Base-by-base conservation (phyloP, 768 basidiomycete species). In the Podaxis sp. region DNA sequence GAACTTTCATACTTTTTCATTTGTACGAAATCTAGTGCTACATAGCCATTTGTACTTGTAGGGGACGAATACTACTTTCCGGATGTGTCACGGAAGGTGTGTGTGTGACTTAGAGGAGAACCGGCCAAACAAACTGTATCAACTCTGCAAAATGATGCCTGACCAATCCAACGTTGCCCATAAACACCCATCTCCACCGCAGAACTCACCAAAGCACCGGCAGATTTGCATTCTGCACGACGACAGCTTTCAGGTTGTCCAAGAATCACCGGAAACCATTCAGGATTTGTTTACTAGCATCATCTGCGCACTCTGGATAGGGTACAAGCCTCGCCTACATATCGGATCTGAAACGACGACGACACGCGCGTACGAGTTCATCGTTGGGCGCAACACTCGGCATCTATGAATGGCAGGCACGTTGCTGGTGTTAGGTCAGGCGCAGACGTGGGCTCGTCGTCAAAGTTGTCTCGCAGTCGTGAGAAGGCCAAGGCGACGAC, bases 191-290 rank as follows among this genome's bases (percentile, higher is more conserved):
- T 65, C 68, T 66, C 70, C 57, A 65, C 68, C 63, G 66, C 62
- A 51, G 63, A 67, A 67, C 66, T 61, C 55, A 46, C 60, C 50
- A 56, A 58, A 62, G n/a, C 54, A 25, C 59, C 55, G 41, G 59
- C 65, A 64, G 29, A 55, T 66, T 67, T 63, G 55, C 57, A 62
- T 53, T 69, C 61, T 64, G 43, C 59, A 37, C 36, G 53, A 46
- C 46, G 24, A 52, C 66, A 61, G 69, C 71, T 72, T 63, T 61
- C 64, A 24, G 57, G 55, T 65, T 63, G 77, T 85, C 80, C 80
- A 89, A 85, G 75, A 85, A 89, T 73, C 79, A 77, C 74, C 64
- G 65, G 73, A 76, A 88, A 88, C 85, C 80, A 81, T 87, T 74
- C 73, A 71, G 81, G 78, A 91, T 86, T 81, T 76, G 75, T 55